Percentiles rank a stretch among this genome's conserved stretches.
These are phyloP conservation scores for Nitzschia putrida DNA, from an alignment of 108 stramenopile genomes.

Conservation along the genomic window DNA sequence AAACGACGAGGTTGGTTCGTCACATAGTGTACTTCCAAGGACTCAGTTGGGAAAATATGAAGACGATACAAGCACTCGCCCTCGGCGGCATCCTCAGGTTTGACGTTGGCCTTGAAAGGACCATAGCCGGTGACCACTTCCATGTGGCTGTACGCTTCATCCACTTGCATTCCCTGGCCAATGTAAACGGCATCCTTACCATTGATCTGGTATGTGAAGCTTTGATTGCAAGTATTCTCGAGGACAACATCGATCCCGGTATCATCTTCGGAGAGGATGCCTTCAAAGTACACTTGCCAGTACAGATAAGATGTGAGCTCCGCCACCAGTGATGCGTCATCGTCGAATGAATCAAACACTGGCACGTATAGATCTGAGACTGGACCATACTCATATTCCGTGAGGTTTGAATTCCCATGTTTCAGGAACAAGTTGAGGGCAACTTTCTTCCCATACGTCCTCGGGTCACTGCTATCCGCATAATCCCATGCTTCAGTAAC, in stretches of 20 bases:
- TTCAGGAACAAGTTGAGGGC: background rate
- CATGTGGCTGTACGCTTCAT: constrained; percentile 4
- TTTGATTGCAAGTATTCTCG: constrained; percentile 31
- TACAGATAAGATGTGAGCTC: constrained; percentile 1
- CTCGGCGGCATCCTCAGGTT: background rate
- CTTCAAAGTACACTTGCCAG: constrained; percentile 6
- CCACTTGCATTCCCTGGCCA: constrained; percentile 24
- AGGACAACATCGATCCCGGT: constrained; percentile 38
- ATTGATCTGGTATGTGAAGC: constrained; percentile 33
- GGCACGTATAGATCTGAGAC: background rate
- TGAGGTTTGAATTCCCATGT: background rate
- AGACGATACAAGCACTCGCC: background rate
- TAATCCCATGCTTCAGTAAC: constrained; percentile 1
- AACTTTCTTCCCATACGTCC: background rate
- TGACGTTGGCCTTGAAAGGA: background rate
- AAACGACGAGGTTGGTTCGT: background rate
- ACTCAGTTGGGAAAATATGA: background rate
- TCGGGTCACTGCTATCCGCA: background rate
- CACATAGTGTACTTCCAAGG: background rate
- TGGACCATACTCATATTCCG: background rate
- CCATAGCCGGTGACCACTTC: background rate
- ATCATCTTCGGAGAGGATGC: background rate
- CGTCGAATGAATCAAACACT: constrained; percentile 4
- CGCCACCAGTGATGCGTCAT: constrained; percentile 1
- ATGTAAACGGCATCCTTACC: constrained; percentile 21